Conservation (phyloP, 331 rosid genomes). For the Dryas integrifolia region DNA sequence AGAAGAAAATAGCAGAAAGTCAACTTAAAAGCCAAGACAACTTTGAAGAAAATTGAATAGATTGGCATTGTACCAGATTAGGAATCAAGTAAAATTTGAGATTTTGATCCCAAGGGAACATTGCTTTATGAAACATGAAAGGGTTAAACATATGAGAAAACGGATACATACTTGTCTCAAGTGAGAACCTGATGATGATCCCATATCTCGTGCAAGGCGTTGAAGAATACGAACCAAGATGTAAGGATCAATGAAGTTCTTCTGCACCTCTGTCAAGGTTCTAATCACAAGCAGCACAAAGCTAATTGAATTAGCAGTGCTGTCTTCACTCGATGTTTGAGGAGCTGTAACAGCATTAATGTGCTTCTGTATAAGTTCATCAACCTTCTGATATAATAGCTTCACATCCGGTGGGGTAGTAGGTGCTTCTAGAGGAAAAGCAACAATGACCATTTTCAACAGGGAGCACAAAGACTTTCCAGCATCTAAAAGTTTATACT, state of each 20-base stretch:
- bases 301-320: slow-evolving; percentile 67
- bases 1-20: background rate
- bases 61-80: background rate
- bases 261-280: slow-evolving; percentile 91
- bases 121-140: background rate
- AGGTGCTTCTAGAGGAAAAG: slow-evolving; percentile 86
- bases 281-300: slow-evolving; percentile 81
- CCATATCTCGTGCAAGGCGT: slow-evolving; percentile 91
- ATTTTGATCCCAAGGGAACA: background rate
- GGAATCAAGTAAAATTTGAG: background rate
- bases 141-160: slow-evolving; percentile 12
- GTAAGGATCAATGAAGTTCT: slow-evolving; percentile 77
- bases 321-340: slow-evolving; percentile 81
- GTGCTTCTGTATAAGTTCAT: slow-evolving; percentile 86
- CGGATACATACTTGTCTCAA: slow-evolving; percentile 65
- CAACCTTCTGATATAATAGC: slow-evolving; percentile 78
- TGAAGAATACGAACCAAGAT: slow-evolving; percentile 85
- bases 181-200: slow-evolving; percentile 76
- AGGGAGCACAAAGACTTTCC: slow-evolving; percentile 94
- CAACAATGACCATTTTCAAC: slow-evolving; percentile 90
- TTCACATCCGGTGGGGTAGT: slow-evolving; percentile 78
- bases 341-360: slow-evolving; percentile 59
- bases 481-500: slow-evolving; percentile 82
- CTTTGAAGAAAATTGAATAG: background rate
- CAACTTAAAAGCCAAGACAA: background rate